These are phyloP conservation scores for Cercophora samala DNA, from an alignment of 495 filamentous ascomycete genomes.

Conservation along the genomic window DNA sequence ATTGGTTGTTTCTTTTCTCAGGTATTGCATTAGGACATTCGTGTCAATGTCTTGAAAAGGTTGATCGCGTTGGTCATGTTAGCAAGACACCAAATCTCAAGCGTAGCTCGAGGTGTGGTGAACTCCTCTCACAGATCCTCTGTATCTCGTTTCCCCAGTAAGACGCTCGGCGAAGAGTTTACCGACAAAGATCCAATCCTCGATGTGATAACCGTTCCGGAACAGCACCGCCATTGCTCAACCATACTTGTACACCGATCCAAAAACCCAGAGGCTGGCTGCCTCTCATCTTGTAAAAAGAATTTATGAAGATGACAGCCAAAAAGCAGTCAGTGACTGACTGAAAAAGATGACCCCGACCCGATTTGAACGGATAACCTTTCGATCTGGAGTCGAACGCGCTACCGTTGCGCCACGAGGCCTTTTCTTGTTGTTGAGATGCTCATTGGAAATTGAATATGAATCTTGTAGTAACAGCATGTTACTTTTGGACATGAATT, in stretches of 20 bases:
- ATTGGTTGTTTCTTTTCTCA: neutral
- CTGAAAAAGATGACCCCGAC: constrained; percentile 12
- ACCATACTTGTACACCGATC: too few relatives aligned
- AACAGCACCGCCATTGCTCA: too few relatives aligned
- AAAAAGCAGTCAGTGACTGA: too few relatives aligned
- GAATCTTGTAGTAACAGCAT: too few relatives aligned
- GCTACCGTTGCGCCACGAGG: constrained; percentile 15
- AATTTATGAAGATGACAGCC: neutral
- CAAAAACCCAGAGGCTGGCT: neutral
- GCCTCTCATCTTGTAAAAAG: neutral
- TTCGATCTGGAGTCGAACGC: constrained; percentile 16
- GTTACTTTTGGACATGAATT: too few relatives aligned
- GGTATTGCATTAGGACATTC: neutral
- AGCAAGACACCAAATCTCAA: neutral
- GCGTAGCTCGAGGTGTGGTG: neutral
- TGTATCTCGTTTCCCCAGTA: neutral
- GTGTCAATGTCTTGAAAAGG: neutral
- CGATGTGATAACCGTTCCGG: too few relatives aligned
- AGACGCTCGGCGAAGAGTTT: too few relatives aligned
- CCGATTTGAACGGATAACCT: constrained; percentile 16
- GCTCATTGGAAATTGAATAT: too few relatives aligned
- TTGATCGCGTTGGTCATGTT: neutral
- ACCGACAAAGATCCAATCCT: too few relatives aligned
- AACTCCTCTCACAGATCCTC: neutral
- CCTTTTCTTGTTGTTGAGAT: neutral